These are phyloP conservation scores for Fistulifera pelliculosa DNA, from an alignment of 108 stramenopile species.

Conservation along the genomic window DNA sequence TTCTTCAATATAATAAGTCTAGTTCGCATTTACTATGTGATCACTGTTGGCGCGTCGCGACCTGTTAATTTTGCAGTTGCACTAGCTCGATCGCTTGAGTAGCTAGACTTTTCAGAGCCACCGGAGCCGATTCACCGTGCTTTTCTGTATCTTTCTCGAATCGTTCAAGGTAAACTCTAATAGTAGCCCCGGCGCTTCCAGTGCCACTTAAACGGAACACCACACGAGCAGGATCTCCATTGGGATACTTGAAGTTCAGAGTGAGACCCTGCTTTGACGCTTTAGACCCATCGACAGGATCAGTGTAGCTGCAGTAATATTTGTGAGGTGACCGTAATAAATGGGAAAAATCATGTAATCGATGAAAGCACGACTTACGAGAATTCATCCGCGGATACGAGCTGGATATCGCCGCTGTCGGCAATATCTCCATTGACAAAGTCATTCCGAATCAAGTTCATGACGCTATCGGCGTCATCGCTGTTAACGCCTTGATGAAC, in stretches of 20 bases:
- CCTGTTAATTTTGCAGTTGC: constrained; percentile 66
- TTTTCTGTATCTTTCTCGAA: constrained; percentile 70
- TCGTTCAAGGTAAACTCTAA: constrained; percentile 97
- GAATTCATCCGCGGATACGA: constrained; percentile 60
- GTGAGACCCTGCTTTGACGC: constrained; percentile 90
- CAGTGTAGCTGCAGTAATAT: constrained; percentile 60
- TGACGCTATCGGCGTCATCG: constrained; percentile 78
- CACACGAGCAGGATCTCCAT: constrained; percentile 79
- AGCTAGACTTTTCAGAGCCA: constrained; percentile 60
- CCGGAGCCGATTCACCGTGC: constrained; percentile 61
- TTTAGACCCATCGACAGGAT: constrained; percentile 91
- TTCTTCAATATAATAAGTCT: too few relatives aligned
- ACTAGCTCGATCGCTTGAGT: constrained; percentile 63
- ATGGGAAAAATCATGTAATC: neutral
- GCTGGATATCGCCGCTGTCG: constrained; percentile 51
- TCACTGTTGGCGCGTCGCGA: constrained; percentile 71
- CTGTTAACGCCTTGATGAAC: constrained; percentile 55
- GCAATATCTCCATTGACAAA: constrained; percentile 46
- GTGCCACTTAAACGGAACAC: constrained; percentile 97
- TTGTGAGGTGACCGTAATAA: neutral
- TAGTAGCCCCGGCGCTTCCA: constrained; percentile 93
- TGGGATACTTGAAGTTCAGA: constrained; percentile 72
- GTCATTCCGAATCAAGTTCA: constrained; percentile 69
- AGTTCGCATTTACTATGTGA: too few relatives aligned
- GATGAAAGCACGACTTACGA: constrained; percentile 21